Percentiles rank a stretch among this genome's conserved stretches.
phyloP scores from a whole-genome alignment of 139 green algal species.

The Micractinium sp. region DNA sequence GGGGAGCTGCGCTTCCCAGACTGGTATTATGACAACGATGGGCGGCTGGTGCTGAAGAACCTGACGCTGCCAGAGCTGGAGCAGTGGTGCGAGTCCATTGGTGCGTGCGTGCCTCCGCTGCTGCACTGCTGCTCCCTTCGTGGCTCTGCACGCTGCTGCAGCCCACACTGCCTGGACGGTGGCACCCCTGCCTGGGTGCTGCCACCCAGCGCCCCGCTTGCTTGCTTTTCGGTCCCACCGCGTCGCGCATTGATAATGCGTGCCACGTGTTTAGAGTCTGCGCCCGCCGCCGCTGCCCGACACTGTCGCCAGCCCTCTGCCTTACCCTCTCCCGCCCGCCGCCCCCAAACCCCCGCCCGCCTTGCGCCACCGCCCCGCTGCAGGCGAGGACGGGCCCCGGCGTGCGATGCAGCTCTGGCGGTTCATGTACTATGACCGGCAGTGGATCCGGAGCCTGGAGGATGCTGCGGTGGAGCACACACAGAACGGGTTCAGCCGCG shows the following conservation, averaged over 20 bases:
- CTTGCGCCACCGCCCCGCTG: background rate
- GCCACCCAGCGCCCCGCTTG: too few species aligned
- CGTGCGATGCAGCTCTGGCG: conserved; percentile 84
- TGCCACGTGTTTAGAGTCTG: too few species aligned
- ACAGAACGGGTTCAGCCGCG: conserved; percentile 65
- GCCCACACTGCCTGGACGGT: too few species aligned
- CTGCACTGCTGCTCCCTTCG: too few species aligned
- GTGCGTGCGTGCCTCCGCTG: too few species aligned
- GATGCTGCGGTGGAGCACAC: conserved; percentile 48
- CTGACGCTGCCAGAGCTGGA: conserved; percentile 73
- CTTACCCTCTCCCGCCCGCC: background rate
- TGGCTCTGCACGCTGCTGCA: too few species aligned
- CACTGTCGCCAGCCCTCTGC: background rate
- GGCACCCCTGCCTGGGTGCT: too few species aligned
- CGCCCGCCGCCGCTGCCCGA: too few species aligned
- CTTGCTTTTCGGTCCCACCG: too few species aligned
- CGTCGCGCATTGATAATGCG: too few species aligned
- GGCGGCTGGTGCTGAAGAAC: conserved; percentile 67
- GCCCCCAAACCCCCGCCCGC: background rate
- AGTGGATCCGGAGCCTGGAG: conserved; percentile 58
- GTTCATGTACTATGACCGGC: conserved; percentile 82
- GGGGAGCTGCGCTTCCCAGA: conserved; percentile 31
- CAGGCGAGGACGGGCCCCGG: conserved; percentile 54
- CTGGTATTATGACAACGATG: conserved; percentile 46
- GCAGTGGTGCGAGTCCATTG: conserved; percentile 68